Conservation (phyloP, 106 monocot genomes). For the Dendrobium chrysotoxum region DNA sequence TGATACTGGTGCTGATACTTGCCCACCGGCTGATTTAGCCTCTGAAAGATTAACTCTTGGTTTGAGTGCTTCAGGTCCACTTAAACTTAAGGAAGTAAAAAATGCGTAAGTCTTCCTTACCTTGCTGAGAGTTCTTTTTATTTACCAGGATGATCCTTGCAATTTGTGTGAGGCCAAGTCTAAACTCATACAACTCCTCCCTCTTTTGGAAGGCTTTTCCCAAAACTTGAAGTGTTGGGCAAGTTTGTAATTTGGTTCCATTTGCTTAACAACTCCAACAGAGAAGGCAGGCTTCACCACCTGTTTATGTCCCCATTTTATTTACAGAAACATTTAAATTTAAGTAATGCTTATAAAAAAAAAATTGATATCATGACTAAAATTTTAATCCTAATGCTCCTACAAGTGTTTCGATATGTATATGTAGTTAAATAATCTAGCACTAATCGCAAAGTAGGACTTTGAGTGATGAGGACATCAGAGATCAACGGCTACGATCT, state of each 20-base stretch:
- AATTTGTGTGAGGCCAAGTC: background rate
- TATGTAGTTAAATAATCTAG: too few relatives aligned
- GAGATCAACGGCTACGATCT: too few relatives aligned
- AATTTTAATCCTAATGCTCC: too few relatives aligned
- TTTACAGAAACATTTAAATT: too few relatives aligned
- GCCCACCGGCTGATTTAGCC: slow-evolving; percentile 6
- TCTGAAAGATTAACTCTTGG: slow-evolving; percentile 24
- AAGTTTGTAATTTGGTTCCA: background rate
- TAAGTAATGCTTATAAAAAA: too few relatives aligned
- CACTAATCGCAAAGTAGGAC: too few relatives aligned
- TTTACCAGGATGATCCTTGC: background rate
- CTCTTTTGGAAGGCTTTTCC: background rate
- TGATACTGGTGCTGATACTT: background rate
- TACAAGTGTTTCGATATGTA: too few relatives aligned
- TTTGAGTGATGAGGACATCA: too few relatives aligned
- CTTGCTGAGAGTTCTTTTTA: background rate
- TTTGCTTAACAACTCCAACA: background rate
- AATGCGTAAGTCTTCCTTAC: slow-evolving; percentile 13
- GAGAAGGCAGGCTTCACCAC: background rate
- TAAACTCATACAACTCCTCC: background rate
- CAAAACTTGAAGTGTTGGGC: background rate
- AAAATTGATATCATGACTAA: too few relatives aligned
- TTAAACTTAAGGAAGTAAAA: slow-evolving; percentile 19
- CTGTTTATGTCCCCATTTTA: background rate
- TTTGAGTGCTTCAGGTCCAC: slow-evolving; percentile 19